Base-by-base conservation (phyloP, 73 alveolate species). In the Blepharisma japonicum region DNA sequence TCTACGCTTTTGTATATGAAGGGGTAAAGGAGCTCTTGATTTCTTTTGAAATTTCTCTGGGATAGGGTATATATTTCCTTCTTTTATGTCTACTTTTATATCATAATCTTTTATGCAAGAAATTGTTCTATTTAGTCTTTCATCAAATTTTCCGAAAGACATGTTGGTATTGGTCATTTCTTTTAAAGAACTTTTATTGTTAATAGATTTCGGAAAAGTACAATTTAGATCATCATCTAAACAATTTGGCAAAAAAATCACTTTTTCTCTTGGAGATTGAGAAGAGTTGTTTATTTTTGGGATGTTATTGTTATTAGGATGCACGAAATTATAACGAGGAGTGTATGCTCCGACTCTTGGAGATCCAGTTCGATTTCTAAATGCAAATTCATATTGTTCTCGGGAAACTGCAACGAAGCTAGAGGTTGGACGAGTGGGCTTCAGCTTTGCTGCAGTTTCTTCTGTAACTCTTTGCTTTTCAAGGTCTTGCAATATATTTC, bases 301-400 rank as follows among this genome's bases (percentile, higher is more conserved):
- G 42, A 32, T 32, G 42, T 32, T 32, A 32, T 32, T 32, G 42
- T 32, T 32, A 32, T 32, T 32, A 32, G 42, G 42, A 32, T 32
- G 42, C 42, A 32, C 42, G 42, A 32, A 32, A 32, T 32, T 32
- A 32, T 32, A 61, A 2, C 74, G 74, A 61, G 74, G 74, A 9
- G 74, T 14, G 23, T 61, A 61, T n/a, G 14, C 23, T 20, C 74
- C 74, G 2, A 61, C 74, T 61, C 23, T 61, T 20, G 74, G 74
- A 20, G 74, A 61, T 9, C 23, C 47, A 1, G 74, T 61, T 1
- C 74, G 74, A 25, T 61, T 61, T 14, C 74, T 14, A 61, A 61
- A 61, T 14, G 74, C 74, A 25, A 61, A 61, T 8, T n/a, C 74
- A 39, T 61, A 61, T 14, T 61, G n/a, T 8, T 61, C 74, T 61